Conservation (phyloP, 1,284 basidiomycete species). For the Vanrija sp. region DNA sequence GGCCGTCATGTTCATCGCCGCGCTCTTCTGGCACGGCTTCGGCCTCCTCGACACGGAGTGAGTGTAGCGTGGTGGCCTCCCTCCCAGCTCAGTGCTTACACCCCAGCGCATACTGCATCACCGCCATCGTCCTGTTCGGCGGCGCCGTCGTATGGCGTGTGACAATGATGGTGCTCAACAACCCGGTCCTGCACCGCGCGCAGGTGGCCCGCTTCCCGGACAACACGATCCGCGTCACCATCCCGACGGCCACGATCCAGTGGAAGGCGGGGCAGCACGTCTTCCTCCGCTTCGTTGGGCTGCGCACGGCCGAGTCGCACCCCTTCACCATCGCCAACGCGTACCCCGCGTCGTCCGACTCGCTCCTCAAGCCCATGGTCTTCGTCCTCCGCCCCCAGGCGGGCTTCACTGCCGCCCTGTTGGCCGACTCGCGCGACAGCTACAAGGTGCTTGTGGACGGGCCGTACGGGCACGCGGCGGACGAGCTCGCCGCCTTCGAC, state of each 20-base stretch:
- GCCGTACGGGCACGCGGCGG: constrained; percentile 5
- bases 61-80: too few species aligned
- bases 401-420: constrained; percentile 1
- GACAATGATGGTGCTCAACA: constrained; percentile 35
- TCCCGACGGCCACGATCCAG: constrained; percentile 32
- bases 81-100: too few species aligned
- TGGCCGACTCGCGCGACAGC: background rate
- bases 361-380: constrained; percentile 23
- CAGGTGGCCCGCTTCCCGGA: constrained; percentile 41
- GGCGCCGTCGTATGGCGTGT: constrained; percentile 37
- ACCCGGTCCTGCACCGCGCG: constrained; percentile 29
- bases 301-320: constrained; percentile 39
- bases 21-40: constrained; percentile 5
- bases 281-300: constrained; percentile 48
- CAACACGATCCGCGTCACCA: constrained; percentile 40
- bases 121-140: constrained; percentile 45
- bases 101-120: constrained; percentile 48
- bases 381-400: constrained; percentile 5
- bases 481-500: constrained; percentile 1
- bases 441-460: constrained; percentile 5
- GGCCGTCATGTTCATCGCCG: constrained; percentile 20
- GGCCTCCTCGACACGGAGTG: background rate
- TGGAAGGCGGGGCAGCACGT: constrained; percentile 53
- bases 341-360: too few species aligned
- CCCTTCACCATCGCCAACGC: constrained; percentile 49